Conservation (phyloP, 176 grass and related monocot species). For the Phyllostachys edulis region DNA sequence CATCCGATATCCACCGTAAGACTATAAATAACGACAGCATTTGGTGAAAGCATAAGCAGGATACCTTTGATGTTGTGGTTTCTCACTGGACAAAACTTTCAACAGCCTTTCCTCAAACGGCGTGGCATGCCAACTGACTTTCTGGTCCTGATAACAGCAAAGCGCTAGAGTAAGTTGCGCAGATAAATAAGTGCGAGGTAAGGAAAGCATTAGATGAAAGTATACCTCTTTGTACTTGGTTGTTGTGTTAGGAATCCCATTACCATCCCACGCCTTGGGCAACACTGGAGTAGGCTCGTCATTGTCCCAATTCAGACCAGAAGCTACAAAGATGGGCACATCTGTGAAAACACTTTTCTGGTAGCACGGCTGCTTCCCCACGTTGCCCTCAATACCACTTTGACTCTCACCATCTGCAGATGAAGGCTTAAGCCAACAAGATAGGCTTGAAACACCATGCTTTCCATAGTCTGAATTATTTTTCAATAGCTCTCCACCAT, state of each 20-base stretch:
- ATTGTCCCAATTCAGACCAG: slow-evolving; percentile 42
- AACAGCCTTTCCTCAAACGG: slow-evolving; percentile 87
- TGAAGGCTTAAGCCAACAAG: slow-evolving; percentile 55
- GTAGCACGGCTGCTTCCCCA: background rate
- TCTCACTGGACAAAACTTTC: slow-evolving; percentile 71
- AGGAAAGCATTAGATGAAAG: background rate
- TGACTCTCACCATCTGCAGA: slow-evolving; percentile 13
- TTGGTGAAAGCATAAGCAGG: background rate
- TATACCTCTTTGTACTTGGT: slow-evolving; percentile 89
- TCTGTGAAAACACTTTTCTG: slow-evolving; percentile 19
- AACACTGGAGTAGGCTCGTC: slow-evolving; percentile 35
- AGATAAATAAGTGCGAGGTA: background rate
- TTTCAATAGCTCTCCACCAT: slow-evolving; percentile 13
- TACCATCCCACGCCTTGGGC: slow-evolving; percentile 54
- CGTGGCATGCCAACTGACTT: slow-evolving; percentile 73
- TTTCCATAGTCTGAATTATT: slow-evolving; percentile 35
- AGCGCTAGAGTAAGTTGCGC: background rate
- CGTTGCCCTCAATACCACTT: background rate
- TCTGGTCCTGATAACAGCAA: slow-evolving; percentile 58
- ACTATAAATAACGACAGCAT: background rate
- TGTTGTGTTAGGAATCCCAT: slow-evolving; percentile 84
- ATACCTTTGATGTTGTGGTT: slow-evolving; percentile 63
- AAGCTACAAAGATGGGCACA: slow-evolving; percentile 44
- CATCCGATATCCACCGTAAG: background rate
- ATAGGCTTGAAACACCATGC: slow-evolving; percentile 44